Evolutionary conservation across 352 stramenopile species (phyloP).

Genomic region (Phytopythium chamaehyphon): DNA sequence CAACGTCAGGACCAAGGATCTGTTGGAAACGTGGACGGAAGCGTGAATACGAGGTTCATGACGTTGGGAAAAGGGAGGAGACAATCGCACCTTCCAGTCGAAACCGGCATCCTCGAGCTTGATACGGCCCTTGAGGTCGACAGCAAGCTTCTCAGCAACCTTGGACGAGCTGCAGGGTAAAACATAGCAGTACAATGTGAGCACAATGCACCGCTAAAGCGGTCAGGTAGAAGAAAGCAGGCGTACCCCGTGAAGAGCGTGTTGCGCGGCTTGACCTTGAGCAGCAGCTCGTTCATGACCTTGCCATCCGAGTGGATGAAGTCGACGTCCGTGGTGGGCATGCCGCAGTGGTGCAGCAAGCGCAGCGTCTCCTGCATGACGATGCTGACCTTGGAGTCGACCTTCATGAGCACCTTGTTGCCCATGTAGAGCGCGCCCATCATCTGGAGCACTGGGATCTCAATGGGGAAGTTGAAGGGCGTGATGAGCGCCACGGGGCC

Average conservation of each 20-base stretch:
- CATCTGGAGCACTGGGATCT: conserved; percentile 98
- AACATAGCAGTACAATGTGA: conserved; percentile 7
- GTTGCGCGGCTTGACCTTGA: conserved; percentile 92
- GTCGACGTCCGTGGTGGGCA: conserved; percentile 94
- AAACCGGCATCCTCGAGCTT: conserved; percentile 98
- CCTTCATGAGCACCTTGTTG: conserved; percentile 97
- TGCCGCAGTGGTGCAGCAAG: conserved; percentile 94
- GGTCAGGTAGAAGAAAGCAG: conserved; percentile 1
- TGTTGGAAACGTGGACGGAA: not conserved
- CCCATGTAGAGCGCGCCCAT: conserved; percentile 98
- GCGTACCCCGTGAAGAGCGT: conserved; percentile 96
- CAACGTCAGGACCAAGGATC: conserved; percentile 93
- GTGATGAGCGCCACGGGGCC: conserved; percentile 95
- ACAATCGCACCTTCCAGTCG: conserved; percentile 93
- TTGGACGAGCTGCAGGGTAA: conserved; percentile 59
- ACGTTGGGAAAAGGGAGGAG: too few species aligned
- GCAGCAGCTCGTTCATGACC: conserved; percentile 94
- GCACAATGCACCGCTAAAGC: not conserved
- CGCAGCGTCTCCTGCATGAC: conserved; percentile 98
- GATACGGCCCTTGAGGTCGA: conserved; percentile 89
- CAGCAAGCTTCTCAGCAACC: conserved; percentile 92
- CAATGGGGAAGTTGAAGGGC: conserved; percentile 98
- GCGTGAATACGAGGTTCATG: too few species aligned
- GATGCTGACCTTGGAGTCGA: conserved; percentile 93
- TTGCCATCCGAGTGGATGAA: conserved; percentile 95